Evolutionary conservation across 192 early-diverging fungal species (phyloP).

Genomic region (Chytriomyces hyalinus): DNA sequence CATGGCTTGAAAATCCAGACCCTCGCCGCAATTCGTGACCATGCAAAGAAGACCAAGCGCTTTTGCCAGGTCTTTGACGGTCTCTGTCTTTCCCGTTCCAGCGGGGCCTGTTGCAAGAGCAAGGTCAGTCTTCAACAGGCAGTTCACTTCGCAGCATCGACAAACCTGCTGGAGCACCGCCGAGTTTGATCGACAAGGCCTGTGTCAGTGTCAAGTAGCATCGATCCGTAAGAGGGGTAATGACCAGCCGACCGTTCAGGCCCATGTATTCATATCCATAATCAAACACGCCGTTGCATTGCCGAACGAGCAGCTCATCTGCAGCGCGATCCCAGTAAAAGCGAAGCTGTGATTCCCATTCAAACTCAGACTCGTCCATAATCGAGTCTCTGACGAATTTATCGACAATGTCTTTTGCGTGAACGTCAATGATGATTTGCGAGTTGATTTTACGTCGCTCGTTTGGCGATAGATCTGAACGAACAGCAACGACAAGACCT

Average conservation of each 20-base stretch:
- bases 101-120: constrained; percentile 41
- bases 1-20: constrained; percentile 69
- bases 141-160: not conserved
- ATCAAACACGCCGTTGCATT: constrained; percentile 64
- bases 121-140: not conserved
- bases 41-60: constrained; percentile 64
- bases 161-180: constrained; percentile 62
- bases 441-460: constrained; percentile 63
- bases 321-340: constrained; percentile 63
- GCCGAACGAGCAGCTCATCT: constrained; percentile 57
- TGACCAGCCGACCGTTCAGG: constrained; percentile 61
- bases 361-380: constrained; percentile 64
- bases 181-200: constrained; percentile 65
- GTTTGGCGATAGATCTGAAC: constrained; percentile 58
- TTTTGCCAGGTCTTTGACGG: constrained; percentile 68
- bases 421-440: constrained; percentile 68
- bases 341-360: constrained; percentile 68
- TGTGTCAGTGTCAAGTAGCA: constrained; percentile 66
- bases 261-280: constrained; percentile 73
- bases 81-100: constrained; percentile 68
- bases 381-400: constrained; percentile 63
- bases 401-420: constrained; percentile 67
- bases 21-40: constrained; percentile 69
- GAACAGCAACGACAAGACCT: constrained; percentile 56
- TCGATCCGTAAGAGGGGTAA: constrained; percentile 65